These are phyloP conservation scores for Tulasnella sp. DNA, from an alignment of 768 basidiomycete genomes.

Conservation along the genomic window DNA sequence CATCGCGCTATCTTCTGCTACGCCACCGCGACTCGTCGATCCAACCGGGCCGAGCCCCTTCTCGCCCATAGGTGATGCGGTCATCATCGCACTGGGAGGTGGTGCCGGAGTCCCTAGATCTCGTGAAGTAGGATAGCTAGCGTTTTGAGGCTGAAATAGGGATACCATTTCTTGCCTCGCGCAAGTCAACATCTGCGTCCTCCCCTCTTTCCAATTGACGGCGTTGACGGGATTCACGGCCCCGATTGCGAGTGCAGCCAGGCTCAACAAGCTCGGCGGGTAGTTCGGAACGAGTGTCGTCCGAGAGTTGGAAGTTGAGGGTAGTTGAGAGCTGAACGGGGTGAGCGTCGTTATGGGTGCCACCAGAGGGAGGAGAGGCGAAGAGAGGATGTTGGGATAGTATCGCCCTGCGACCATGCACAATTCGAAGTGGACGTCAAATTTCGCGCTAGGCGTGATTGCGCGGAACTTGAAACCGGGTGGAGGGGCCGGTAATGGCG, in stretches of 20 bases:
- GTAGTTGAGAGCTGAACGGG: background rate
- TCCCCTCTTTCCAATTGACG: background rate
- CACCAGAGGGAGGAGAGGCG: conserved; percentile 42
- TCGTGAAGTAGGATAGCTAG: background rate
- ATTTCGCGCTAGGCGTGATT: conserved; percentile 39
- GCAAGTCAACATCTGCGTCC: background rate
- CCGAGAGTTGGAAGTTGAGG: background rate
- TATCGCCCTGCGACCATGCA: conserved; percentile 68
- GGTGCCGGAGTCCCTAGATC: background rate
- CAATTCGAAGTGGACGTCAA: conserved; percentile 54
- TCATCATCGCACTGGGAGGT: background rate
- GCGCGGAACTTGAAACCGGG: conserved; percentile 57
- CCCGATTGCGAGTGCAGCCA: background rate
- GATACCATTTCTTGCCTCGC: background rate
- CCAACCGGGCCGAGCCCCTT: background rate
- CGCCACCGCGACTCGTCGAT: background rate
- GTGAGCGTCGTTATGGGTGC: background rate
- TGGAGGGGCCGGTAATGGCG: conserved; percentile 46
- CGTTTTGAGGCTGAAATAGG: background rate
- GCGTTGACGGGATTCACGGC: background rate
- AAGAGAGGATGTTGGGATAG: conserved; percentile 58
- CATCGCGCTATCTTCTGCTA: background rate
- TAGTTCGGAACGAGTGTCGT: background rate
- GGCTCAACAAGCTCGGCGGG: background rate
- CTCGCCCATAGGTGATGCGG: background rate